A percentile compares a stretch with the other conserved stretches of the same genome.
phyloP scores from a whole-genome alignment of 352 stramenopile species.

The Plasmopara muralis region DNA sequence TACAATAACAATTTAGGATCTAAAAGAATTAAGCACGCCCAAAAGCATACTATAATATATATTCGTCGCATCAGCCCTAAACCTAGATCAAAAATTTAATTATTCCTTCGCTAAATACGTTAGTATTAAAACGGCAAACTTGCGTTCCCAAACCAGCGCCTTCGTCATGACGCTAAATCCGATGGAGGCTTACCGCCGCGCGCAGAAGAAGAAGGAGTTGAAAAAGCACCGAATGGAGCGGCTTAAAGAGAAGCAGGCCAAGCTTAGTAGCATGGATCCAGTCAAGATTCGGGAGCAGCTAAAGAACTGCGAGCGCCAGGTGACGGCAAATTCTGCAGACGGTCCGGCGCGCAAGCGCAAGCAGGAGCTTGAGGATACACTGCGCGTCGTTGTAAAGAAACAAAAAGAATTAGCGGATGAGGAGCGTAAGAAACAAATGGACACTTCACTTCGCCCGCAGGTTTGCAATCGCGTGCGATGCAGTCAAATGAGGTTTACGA shows the following conservation, averaged over 20 bases:
- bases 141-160: neutral
- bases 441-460: too few relatives aligned
- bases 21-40: too few relatives aligned
- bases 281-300: constrained; percentile 50
- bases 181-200: constrained; percentile 64
- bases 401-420: constrained; percentile 53
- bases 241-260: constrained; percentile 52
- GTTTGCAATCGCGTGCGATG: neutral
- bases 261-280: constrained; percentile 50
- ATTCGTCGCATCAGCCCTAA: too few relatives aligned
- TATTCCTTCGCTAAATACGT: too few relatives aligned
- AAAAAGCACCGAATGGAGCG: constrained; percentile 67
- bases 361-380: constrained; percentile 69
- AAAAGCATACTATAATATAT: too few relatives aligned
- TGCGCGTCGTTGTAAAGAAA: constrained; percentile 62
- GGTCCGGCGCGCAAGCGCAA: constrained; percentile 67
- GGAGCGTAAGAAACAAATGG: constrained; percentile 24
- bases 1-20: too few relatives aligned
- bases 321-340: constrained; percentile 53
- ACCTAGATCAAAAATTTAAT: too few relatives aligned
- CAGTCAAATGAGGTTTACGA: neutral
- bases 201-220: constrained; percentile 84
- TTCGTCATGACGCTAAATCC: constrained; percentile 65
- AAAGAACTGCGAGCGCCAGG: constrained; percentile 57
- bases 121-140: too few relatives aligned